Evolutionary conservation across 2,329 filamentous ascomycete species (phyloP), one percentile per base, ranked within the genome.

Genomic region (Emericellopsis cladophorae): DNA sequence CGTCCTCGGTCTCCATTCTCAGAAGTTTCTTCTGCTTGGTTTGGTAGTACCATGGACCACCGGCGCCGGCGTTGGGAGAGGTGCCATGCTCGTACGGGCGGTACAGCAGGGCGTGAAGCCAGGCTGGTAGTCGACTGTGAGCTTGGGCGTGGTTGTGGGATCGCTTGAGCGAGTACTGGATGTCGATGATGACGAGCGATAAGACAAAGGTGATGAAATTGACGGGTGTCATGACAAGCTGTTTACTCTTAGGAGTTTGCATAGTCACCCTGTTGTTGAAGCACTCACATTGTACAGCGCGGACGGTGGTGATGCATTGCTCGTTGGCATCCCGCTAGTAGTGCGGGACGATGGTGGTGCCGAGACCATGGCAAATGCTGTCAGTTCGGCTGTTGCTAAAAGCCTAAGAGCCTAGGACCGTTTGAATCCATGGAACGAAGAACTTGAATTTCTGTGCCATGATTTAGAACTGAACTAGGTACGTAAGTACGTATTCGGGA

Each of bases 121-220:
- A 70, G 10, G 40, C 40, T 5, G 61, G 63, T 37, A 65, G 45
- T 21, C 56, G 48, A 40, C 50, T 48, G 32, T 44, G 41, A 40
- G 46, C 52, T 39, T 55, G 48, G 49, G 56, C 46, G 50, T 62
- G 58, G 41, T 51, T 54, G 44, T 59, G 59, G 40, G 60, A 61
- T 57, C 77, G 66, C 56, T 66, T 53, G 51, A 65, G 51, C 50
- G 74, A 59, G 68, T 76, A 64, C 43, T 66, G 66, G 39, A 69
- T 61, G 60, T 84, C 79, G 35, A 84, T 68, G 40, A 81, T 57
- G 53, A 70, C 67, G 36, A 84, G 70, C 2, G 79, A 83, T 47
- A 83, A 36, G 34, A 85, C 55, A 58, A 84, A 83, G 18, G 76
- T 72, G 39, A 76, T 62, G 54, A 83, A 74, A 47, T 76, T 67